Evolutionary conservation across 495 filamentous ascomycete species (phyloP).

Genomic region (Saxophila tyrrhenica): DNA sequence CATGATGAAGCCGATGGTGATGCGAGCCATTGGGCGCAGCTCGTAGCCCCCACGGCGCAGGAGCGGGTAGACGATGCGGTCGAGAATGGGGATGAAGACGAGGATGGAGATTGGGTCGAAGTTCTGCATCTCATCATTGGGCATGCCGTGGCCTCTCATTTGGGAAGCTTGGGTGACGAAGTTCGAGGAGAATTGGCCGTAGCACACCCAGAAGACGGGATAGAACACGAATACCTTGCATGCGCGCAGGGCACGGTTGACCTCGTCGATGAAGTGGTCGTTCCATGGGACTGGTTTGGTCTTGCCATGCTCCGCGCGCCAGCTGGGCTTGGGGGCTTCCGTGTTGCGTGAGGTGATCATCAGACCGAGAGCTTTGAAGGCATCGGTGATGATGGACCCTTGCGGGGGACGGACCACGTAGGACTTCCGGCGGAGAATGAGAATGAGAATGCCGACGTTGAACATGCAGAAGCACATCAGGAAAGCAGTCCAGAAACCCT

Average conservation of each 20-base stretch:
- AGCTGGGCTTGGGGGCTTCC: constrained; percentile 49
- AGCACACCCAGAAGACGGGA: constrained; percentile 50
- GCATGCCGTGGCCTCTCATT: constrained; percentile 17
- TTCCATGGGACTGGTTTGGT: constrained; percentile 39
- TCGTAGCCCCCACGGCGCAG: constrained; percentile 52
- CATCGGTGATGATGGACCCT: constrained; percentile 50
- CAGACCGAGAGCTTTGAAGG: constrained; percentile 50
- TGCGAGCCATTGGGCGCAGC: constrained; percentile 64
- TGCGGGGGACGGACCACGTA: constrained; percentile 54
- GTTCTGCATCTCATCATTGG: constrained; percentile 22
- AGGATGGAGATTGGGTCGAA: constrained; percentile 53
- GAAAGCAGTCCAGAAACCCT: constrained; percentile 67
- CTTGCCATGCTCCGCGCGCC: constrained; percentile 39
- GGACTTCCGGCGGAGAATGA: constrained; percentile 44
- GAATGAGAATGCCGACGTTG: constrained; percentile 39
- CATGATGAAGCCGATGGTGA: constrained; percentile 58
- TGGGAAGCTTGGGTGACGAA: constrained; percentile 36
- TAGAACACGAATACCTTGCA: constrained; percentile 52
- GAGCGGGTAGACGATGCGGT: constrained; percentile 54
- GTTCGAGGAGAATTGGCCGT: constrained; percentile 47
- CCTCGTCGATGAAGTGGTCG: constrained; percentile 53
- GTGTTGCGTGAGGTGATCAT: constrained; percentile 36
- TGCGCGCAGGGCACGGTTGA: constrained; percentile 46
- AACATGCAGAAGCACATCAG: constrained; percentile 57
- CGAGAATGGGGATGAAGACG: constrained; percentile 57